phyloP scores from a whole-genome alignment of 768 basidiomycete genomes.

The Tulasnella sp. region DNA sequence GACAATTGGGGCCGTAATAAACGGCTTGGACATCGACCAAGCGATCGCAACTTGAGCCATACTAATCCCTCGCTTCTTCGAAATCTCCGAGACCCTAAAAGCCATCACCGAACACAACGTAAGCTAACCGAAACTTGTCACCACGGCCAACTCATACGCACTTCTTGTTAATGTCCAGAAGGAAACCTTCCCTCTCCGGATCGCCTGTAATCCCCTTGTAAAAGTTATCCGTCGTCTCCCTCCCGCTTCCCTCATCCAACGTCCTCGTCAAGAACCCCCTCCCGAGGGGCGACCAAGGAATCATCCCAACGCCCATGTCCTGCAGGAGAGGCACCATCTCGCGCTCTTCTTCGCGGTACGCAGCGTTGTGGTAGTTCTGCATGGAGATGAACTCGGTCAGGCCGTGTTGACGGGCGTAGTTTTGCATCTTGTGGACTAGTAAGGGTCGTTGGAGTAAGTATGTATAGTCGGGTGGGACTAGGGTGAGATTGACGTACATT shows the following conservation, averaged over 20 bases:
- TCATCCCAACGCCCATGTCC: too few relatives aligned
- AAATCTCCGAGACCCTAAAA: neutral
- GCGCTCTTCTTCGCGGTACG: conserved; percentile 6
- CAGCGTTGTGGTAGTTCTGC: conserved; percentile 3
- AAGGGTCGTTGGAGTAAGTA: neutral
- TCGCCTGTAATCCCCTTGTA: neutral
- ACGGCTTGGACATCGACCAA: neutral
- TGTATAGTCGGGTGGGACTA: neutral
- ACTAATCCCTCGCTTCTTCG: too few relatives aligned
- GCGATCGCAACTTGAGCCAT: too few relatives aligned
- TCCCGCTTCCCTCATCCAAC: neutral
- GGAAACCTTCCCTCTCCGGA: neutral
- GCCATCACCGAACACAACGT: neutral
- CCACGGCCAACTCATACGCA: too few relatives aligned
- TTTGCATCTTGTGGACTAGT: conserved; percentile 7
- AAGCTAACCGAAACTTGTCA: too few relatives aligned
- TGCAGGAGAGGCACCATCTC: conserved; percentile 8
- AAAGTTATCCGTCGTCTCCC: neutral
- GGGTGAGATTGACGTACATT: neutral
- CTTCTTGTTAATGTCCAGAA: neutral
- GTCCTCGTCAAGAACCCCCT: conserved; percentile 18
- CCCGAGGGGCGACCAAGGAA: conserved; percentile 22
- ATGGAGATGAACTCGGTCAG: neutral
- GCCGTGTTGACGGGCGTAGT: conserved; percentile 14
- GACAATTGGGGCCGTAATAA: too few relatives aligned